Conservation (phyloP, 345 rosid species). For the Eutrema yunnanense region DNA sequence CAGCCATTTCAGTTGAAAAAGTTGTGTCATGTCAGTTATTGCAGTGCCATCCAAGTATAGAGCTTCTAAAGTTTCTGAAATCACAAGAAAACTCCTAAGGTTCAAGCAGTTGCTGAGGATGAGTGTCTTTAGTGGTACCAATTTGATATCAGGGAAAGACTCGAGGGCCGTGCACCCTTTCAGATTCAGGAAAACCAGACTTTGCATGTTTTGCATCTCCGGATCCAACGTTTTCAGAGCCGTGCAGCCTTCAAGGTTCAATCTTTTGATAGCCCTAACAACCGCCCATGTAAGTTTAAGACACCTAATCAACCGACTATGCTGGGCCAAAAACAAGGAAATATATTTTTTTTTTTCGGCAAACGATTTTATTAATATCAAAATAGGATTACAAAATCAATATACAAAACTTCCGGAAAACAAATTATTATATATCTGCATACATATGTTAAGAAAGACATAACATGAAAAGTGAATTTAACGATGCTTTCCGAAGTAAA, state of each 20-base stretch:
- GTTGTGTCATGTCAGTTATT: background rate
- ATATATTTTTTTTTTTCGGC: too few species aligned
- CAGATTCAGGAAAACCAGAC: slow-evolving; percentile 9
- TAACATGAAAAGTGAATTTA: too few species aligned
- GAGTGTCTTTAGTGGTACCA: background rate
- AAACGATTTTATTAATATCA: too few species aligned
- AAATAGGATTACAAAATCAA: too few species aligned
- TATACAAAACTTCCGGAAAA: too few species aligned
- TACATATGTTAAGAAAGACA: too few species aligned
- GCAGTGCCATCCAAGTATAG: too few species aligned
- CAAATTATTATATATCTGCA: too few species aligned
- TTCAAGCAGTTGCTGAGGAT: slow-evolving; percentile 20
- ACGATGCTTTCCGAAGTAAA: too few species aligned
- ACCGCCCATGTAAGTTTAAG: too few species aligned
- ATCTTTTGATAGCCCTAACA: slow-evolving; percentile 1
- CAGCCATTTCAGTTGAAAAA: slow-evolving; percentile 2
- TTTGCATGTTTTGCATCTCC: background rate
- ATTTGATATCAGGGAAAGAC: background rate
- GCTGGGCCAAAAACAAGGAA: too few species aligned
- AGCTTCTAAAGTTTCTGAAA: background rate
- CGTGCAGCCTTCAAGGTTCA: slow-evolving; percentile 21
- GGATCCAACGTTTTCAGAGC: background rate
- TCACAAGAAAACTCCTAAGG: background rate
- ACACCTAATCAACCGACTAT: too few species aligned
- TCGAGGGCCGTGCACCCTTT: slow-evolving; percentile 13